phyloP scores from a whole-genome alignment of 2,329 filamentous ascomycete species.

The Penicillium hesseltinei region DNA sequence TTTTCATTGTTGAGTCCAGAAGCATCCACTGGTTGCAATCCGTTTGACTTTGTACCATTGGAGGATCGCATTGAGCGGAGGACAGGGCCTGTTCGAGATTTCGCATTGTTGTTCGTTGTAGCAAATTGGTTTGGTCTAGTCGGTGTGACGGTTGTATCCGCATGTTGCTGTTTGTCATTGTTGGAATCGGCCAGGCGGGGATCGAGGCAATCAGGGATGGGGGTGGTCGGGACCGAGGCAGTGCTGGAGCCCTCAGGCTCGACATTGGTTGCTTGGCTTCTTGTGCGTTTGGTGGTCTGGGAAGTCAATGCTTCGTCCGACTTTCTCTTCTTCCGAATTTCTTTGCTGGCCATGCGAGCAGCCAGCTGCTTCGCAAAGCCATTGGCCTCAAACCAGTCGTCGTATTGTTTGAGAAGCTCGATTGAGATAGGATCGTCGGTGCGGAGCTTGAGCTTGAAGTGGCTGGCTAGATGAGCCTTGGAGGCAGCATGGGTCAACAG shows the following conservation, averaged over 20 bases:
- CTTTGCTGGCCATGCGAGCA: conserved; percentile 74
- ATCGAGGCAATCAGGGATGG: conserved; percentile 27
- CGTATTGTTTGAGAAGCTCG: conserved; percentile 64
- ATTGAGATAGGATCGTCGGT: conserved; percentile 66
- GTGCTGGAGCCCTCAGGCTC: conserved; percentile 5
- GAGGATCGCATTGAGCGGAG: conserved; percentile 1
- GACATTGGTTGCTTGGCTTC: conserved; percentile 1
- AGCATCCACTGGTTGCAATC: background rate
- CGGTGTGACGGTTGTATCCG: conserved; percentile 1
- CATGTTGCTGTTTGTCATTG: conserved; percentile 3
- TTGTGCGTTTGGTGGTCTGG: background rate
- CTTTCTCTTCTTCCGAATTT: conserved; percentile 60
- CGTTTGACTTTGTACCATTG: background rate
- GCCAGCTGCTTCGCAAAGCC: conserved; percentile 71
- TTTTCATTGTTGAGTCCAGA: background rate
- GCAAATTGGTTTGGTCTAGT: background rate
- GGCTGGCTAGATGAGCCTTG: conserved; percentile 83
- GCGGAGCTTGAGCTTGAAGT: conserved; percentile 76
- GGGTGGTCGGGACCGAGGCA: background rate
- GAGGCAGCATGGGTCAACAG: conserved; percentile 88
- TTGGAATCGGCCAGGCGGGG: conserved; percentile 28
- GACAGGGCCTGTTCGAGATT: background rate
- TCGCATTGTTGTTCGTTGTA: background rate
- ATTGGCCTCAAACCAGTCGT: conserved; percentile 73
- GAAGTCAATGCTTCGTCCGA: conserved; percentile 14